phyloP scores from a whole-genome alignment of 169 alveolate genomes.

The Plasmodium vinckei region DNA sequence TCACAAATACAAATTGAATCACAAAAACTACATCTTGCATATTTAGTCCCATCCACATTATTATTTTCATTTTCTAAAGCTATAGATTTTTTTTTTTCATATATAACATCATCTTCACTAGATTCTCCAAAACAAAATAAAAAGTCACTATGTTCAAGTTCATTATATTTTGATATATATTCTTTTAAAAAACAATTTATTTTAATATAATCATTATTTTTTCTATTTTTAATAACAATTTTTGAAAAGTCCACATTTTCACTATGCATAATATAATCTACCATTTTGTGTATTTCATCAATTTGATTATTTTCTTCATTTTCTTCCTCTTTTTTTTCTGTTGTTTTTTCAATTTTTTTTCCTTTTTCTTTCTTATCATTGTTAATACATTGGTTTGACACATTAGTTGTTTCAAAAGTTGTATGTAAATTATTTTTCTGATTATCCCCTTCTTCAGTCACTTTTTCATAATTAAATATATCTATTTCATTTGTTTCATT shows the following conservation, averaged over 20 bases:
- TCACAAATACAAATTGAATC: constrained; percentile 3
- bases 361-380: neutral
- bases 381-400: neutral
- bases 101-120: constrained; percentile 54
- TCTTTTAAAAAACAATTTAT: constrained; percentile 25
- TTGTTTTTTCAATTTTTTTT: neutral
- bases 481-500: no score
- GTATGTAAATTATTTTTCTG: neutral
- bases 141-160: constrained; percentile 39
- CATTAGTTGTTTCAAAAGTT: neutral
- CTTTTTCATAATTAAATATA: neutral
- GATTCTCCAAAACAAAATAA: constrained; percentile 73
- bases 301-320: neutral
- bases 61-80: neutral
- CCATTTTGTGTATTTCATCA: constrained; percentile 4
- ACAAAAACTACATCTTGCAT: neutral
- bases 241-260: constrained; percentile 51
- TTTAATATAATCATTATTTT: constrained; percentile 8
- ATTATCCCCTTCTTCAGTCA: neutral
- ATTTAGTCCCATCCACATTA: neutral
- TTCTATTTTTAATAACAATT: constrained; percentile 12
- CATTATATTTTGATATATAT: constrained; percentile 31
- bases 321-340: neutral
- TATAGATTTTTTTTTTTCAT: constrained; percentile 5
- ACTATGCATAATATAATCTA: constrained; percentile 43